These are phyloP conservation scores for Umbelopsis vinacea DNA, from an alignment of 192 early-diverging fungal species.

Conservation along the genomic window DNA sequence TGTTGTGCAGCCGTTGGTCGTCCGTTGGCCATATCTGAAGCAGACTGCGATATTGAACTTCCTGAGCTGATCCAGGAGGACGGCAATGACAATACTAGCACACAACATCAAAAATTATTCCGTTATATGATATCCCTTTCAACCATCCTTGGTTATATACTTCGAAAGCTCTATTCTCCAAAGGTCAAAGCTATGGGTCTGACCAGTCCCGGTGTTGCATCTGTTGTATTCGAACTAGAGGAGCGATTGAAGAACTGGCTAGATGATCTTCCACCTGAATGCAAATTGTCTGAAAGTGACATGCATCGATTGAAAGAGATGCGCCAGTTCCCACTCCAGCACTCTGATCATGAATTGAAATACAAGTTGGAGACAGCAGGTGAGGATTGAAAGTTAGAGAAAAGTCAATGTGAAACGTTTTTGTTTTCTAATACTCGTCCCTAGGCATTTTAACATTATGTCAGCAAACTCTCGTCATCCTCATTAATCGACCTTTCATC, in stretches of 20 bases:
- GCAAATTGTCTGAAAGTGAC: neutral
- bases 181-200: slow-evolving; percentile 33
- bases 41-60: slow-evolving; percentile 42
- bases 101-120: slow-evolving; percentile 26
- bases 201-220: slow-evolving; percentile 18
- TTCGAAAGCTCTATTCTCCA: slow-evolving; percentile 41
- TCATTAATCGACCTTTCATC: slow-evolving; percentile 43
- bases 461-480: slow-evolving; percentile 36
- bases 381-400: neutral
- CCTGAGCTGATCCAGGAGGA: slow-evolving; percentile 23
- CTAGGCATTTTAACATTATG: slow-evolving; percentile 33
- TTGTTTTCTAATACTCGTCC: neutral
- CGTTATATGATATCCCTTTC: slow-evolving; percentile 39
- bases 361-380: slow-evolving; percentile 21
- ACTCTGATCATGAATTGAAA: neutral
- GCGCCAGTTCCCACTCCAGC: neutral
- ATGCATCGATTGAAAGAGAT: neutral
- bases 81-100: neutral
- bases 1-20: slow-evolving; percentile 43
- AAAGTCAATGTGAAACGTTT: neutral
- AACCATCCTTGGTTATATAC: slow-evolving; percentile 37
- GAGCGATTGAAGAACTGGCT: slow-evolving; percentile 37
- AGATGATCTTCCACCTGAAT: slow-evolving; percentile 21
- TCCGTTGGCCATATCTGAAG: slow-evolving; percentile 51
- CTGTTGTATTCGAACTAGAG: slow-evolving; percentile 33